Evolutionary conservation across 2,329 filamentous ascomycete species (phyloP), one percentile per base, ranked within the genome.

Genomic region (Xylogone sp.): DNA sequence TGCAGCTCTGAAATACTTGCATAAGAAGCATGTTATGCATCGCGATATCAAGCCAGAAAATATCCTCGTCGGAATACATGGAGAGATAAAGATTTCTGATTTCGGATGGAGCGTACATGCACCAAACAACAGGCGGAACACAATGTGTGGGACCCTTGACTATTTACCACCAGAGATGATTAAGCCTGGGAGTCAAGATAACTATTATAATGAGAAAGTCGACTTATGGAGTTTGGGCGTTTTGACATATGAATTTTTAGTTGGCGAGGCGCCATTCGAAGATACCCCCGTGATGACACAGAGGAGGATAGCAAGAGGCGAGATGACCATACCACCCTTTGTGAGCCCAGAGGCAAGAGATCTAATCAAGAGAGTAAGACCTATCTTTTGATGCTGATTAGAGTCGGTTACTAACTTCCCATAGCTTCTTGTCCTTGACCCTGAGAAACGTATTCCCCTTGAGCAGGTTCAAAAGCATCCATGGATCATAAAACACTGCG

Each of bases 81-180:
- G 92, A 59, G 94, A 99, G 76, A 92, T 99, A 74, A 99, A 99
- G 72, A 92, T 99, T 65, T 95, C 90, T 3, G 94, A 99, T 70
- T 99, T 97, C 65, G 93, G 94, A 46, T 99, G 94, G 94, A 95
- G 89, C 68, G 94, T 97, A 3, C 94, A 99, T 70, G 94, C 94
- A 4, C 94, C 94, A 22, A 97, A 96, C 71, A 95, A 93, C 73
- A 79, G 94, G 61, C 81, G 94, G 56, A 87, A 92, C 65, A 99
- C 94, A 51, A 92, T 97, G 83, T 99, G 94, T 69, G 94, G 94
- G 57, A 99, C 94, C 18, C 82, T 97, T 42, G 94, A 99, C 72
- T 99, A 99, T 70, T 82, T 99, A 16, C 94, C 94, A 2, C 94
- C 94, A 3, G 94, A 99, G 83, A 99, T 99, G 94, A 82, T 97